Evolutionary conservation across 2,329 filamentous ascomycete species (phyloP), one percentile per base, ranked within the genome.

Genomic region (Dryadomyces sulphureus): DNA sequence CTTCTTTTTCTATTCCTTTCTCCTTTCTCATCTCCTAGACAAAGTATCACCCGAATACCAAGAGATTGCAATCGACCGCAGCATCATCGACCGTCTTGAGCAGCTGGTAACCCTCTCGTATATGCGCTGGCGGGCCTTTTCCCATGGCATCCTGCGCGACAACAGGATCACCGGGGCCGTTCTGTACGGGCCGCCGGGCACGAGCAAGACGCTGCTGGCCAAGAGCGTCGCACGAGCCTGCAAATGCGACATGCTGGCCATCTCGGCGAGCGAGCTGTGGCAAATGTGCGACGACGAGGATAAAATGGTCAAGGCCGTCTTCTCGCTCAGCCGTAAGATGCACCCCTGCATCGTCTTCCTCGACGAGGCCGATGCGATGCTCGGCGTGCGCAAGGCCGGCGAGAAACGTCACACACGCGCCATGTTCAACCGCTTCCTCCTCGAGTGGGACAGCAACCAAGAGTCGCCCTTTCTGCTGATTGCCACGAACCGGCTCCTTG

Each of bases 131-230:
- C n/a, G n/a, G n/a, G n/a, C n/a, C n/a, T n/a, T n/a, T n/a, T n/a
- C n/a, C 38, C 46, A 50, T 32, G 55, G 55, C 20, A 45, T 56
- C 12, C 52, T 57, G n/a, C n/a, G 30, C 2, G 30, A 38, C 14
- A 49, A 49, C 17, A 22, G 41, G 20, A 41, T 58, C 32, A 53
- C 47, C 1, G 56, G 55, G 1, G 54, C 53, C 6, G n/a, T 59
- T 3, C 52, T 59, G 6, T 59, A 55, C 36, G 57, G 58, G 4
- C 57, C 57, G 0, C 57, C 56, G 1, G 58, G 59, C 2, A 59
- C 57, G 1, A 57, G 57, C 12, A 60, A 60, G 50, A 57, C 54
- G 1, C 51, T 50, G 17, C 48, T 59, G 2, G 53, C 52, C 35
- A 48, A 51, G 7, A 56, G 35, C 1, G 32, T 59, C 12, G 58